phyloP scores from a whole-genome alignment of 2,329 filamentous ascomycete species.

The Neophaeococcomyces mojaviensis region DNA sequence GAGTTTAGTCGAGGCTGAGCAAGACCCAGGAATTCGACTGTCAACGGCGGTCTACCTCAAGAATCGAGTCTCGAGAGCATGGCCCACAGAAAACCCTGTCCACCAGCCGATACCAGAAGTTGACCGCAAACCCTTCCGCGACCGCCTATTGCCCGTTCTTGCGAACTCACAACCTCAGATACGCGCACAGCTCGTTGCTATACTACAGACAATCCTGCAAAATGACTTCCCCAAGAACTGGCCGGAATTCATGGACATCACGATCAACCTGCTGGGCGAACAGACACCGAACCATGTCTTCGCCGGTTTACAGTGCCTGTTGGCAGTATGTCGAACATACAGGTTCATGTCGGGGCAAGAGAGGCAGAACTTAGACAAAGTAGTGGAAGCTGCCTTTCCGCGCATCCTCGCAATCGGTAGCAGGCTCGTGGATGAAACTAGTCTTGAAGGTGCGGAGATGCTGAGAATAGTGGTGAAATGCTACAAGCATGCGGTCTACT shows the following conservation, averaged over 20 bases:
- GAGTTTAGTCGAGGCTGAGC: constrained; percentile 82
- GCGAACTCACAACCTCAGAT: constrained; percentile 72
- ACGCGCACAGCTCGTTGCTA: constrained; percentile 85
- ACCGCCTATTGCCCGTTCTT: constrained; percentile 81
- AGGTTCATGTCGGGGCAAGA: constrained; percentile 82
- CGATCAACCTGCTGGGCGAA: constrained; percentile 76
- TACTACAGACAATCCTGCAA: constrained; percentile 91
- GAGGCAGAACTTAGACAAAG: constrained; percentile 83
- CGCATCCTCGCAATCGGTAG: constrained; percentile 80
- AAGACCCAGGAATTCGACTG: constrained; percentile 74
- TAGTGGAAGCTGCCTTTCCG: constrained; percentile 85
- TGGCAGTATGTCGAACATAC: constrained; percentile 92
- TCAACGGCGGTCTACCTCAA: constrained; percentile 96
- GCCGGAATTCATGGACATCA: constrained; percentile 91
- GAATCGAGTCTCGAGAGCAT: constrained; percentile 90
- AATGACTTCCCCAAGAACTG: constrained; percentile 91
- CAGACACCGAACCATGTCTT: constrained; percentile 83
- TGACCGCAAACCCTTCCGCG: constrained; percentile 79
- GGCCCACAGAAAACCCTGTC: constrained; percentile 71
- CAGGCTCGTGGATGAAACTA: constrained; percentile 81
- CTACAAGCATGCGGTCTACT: constrained; percentile 97
- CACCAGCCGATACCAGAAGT: constrained; percentile 74
- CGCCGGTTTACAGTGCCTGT: constrained; percentile 84
- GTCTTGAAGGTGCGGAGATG: constrained; percentile 93
- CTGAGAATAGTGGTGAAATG: constrained; percentile 89